Evolutionary conservation across 2,329 filamentous ascomycete genomes (phyloP), one percentile per base, ranked within the genome.

Genomic region (Colletotrichum sp.): DNA sequence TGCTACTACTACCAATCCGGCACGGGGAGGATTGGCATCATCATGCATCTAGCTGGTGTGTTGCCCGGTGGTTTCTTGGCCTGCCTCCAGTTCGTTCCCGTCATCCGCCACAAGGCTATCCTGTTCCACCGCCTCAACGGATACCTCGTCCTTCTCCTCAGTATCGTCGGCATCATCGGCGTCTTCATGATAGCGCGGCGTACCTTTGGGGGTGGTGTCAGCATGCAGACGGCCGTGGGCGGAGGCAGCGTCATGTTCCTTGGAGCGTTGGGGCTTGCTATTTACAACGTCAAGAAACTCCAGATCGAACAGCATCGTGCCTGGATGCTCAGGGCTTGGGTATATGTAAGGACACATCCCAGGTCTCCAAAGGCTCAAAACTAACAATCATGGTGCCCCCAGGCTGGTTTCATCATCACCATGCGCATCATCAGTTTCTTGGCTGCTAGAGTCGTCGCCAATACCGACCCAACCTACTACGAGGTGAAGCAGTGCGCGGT

Each of bases 221-320:
- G 88, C 4, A 86, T 87, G 4, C 91, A 92, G 78, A 80, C 82
- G 0, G 85, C 79, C 2, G 80, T 88, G 1, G 87, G 87, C 0
- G 68, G 87, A 0, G 79, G 91, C 0, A 86, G 82, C 2, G 84
- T 90, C 34, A 79, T 87, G 10, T 89, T 90, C 3, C 81, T 88
- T 0, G 77, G 81, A 2, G 84, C 86, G 12, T 80, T 90, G 28
- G 76, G 80, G 1, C 75, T 92, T 58, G 89, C 90, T 2, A 88
- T 87, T 36, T 84, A 88, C 80, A 92, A 92, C 77, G 88, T 93
- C 81, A 92, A 90, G 80, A 83, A 85, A 3, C 81, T 93, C 3
- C 91, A 93, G 79, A 90, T 94, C 65, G 90, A 93, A 36, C 88
- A 93, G 79, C 92, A 93, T 76, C 86, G 92, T 2, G 90, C 90